Percentiles rank a stretch among this genome's conserved stretches.
phyloP scores from a whole-genome alignment of 1,284 basidiomycete species.

The Puccinia sorghi region DNA sequence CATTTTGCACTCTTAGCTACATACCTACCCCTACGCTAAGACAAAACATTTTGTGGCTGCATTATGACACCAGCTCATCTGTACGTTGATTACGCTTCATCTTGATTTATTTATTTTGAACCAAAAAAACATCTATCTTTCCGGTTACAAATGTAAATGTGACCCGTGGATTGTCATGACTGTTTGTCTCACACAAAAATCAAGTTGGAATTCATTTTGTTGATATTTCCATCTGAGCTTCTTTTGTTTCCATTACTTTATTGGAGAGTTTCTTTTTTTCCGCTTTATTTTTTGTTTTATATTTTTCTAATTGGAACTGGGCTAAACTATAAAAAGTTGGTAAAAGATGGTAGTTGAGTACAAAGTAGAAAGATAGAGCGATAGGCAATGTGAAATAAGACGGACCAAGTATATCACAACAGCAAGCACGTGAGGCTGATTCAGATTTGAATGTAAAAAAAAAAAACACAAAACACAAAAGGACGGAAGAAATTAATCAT shows the following conservation, averaged over 20 bases:
- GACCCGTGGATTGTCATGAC: not conserved
- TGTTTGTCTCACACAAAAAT: not conserved
- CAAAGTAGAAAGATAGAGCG: not conserved
- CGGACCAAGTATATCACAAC: not conserved
- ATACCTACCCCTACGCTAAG: not conserved
- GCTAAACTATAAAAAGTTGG: not conserved
- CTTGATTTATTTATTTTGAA: not conserved
- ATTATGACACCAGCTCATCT: not conserved
- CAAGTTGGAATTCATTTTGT: not conserved
- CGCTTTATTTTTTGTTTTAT: not conserved
- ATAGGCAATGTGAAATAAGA: not conserved
- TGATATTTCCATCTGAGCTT: not conserved
- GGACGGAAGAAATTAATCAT: not conserved
- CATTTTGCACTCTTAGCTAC: not conserved
- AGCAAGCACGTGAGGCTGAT: not conserved
- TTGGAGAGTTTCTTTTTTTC: not conserved
- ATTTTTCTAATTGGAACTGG: not conserved
- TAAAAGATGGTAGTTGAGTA: not conserved
- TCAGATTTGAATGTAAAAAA: not conserved
- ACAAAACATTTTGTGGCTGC: not conserved
- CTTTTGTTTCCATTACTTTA: not conserved
- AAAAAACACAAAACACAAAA: not conserved
- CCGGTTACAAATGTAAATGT: too few relatives aligned
- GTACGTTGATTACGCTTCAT: not conserved
- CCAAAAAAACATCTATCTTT: not conserved